Evolutionary conservation across 805 yeast species (phyloP).

Genomic region (Jamesozyma lodderae): DNA sequence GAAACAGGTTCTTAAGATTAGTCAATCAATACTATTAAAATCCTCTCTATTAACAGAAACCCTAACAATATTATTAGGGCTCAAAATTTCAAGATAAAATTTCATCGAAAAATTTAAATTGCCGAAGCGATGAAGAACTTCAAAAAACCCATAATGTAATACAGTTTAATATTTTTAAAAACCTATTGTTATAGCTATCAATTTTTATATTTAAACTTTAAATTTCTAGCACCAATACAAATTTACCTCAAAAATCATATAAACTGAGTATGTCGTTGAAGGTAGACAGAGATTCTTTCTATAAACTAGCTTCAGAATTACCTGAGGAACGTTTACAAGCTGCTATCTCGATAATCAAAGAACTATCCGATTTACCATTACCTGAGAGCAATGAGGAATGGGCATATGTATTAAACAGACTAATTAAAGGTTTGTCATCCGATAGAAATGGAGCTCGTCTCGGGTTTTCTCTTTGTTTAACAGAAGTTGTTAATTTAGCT

Average conservation of each 20-base stretch:
- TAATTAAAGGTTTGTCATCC: conserved; percentile 74
- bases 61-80: no score
- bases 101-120: no score
- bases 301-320: conserved; percentile 65
- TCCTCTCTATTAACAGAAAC: no score
- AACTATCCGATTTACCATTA: conserved; percentile 35
- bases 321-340: conserved; percentile 64
- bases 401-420: conserved; percentile 71
- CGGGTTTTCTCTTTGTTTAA: conserved; percentile 81
- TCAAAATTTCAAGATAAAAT: no score
- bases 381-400: conserved; percentile 47
- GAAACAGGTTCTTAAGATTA: no score
- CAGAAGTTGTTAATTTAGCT: conserved; percentile 47
- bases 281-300: conserved; percentile 69
- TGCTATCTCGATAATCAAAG: conserved; percentile 56
- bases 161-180: no score
- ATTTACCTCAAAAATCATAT: no score
- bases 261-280: conserved; percentile 8
- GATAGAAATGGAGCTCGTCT: conserved; percentile 75
- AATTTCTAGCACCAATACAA: no score
- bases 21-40: no score
- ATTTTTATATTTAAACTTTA: no score
- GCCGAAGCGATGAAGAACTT: no score
- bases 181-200: no score
- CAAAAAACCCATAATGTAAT: background rate